These are phyloP conservation scores for Bruguiera hainesii DNA, from an alignment of 441 rosid species.

Conservation along the genomic window DNA sequence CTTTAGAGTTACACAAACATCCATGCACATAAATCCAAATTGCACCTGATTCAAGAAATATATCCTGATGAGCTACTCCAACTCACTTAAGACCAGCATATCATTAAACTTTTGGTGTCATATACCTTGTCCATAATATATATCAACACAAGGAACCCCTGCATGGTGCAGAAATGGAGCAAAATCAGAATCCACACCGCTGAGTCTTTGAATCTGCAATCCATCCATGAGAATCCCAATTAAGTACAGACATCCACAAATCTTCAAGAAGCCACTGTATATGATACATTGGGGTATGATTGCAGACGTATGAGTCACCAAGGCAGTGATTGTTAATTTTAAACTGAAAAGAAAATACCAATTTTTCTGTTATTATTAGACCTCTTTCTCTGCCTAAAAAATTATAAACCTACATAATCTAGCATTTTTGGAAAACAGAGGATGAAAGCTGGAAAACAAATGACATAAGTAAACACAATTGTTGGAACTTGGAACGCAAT, in stretches of 20 bases:
- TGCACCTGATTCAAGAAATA: too few relatives aligned
- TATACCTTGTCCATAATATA: constrained; percentile 85
- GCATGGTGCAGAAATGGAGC: constrained; percentile 90
- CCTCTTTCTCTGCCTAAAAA: not conserved
- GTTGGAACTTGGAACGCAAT: not conserved
- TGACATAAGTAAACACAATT: not conserved
- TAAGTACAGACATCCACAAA: not conserved
- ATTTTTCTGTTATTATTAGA: too few relatives aligned
- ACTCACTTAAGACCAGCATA: too few relatives aligned
- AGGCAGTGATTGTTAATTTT: too few relatives aligned
- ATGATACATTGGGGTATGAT: too few relatives aligned
- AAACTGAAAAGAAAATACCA: too few relatives aligned
- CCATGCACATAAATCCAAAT: too few relatives aligned
- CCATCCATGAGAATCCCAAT: constrained; percentile 18
- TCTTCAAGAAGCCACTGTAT: not conserved
- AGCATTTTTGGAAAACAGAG: not conserved
- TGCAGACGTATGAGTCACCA: too few relatives aligned
- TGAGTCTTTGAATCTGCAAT: constrained; percentile 75
- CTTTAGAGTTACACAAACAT: too few relatives aligned
- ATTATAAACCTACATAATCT: not conserved
- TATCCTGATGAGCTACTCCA: too few relatives aligned
- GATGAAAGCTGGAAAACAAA: not conserved
- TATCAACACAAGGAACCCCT: constrained; percentile 80
- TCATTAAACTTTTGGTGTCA: not conserved
- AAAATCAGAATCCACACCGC: constrained; percentile 87